Base-by-base conservation (phyloP, 768 basidiomycete genomes). In the Terana coerulea region DNA sequence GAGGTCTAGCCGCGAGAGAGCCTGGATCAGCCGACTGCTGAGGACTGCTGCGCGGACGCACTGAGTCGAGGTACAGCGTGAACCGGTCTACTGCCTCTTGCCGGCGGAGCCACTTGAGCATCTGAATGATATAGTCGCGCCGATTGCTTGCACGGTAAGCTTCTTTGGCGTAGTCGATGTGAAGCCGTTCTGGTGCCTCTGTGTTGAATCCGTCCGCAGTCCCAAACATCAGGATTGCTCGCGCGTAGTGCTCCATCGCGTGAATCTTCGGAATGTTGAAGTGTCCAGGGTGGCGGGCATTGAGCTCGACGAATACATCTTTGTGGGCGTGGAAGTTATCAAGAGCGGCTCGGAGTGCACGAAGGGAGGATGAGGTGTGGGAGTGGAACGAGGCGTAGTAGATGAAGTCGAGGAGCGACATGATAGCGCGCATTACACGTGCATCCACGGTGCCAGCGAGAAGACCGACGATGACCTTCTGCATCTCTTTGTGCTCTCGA, bases 131-230 rank as follows among this genome's bases (percentile, higher is more conserved):
- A 39, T 62, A 64, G 12, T 42, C 52, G 15, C 51, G 47, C 14
- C 51, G 49, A 53, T 66, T 68, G 7, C 53, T 61, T 1, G 63
- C 61, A 5, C 58, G 29, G 44, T 67, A 68, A 1, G 58, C 60
- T 5, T 59, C 35, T 55, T 77, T 76, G 1, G 72, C 69, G 37
- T 59, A 66, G 51, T 75, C 68, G 44, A 76, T 76, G 49, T 76
- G 76, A 0, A 76, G 64, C 1, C 64, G 67, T 56, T 65, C 50
- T 54, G 62, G 28, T 44, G 60, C n/a, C 51, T 69, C 67, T 1
- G 68, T 67, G 46, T 53, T 63, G 55, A 40, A 59, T n/a, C 51
- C 51, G 43, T 64, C 63, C 2, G 49, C 47, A 39, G 31, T 44
- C 19, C 62, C 61, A n/a, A 52, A 26, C 1, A 21, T 25, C n/a